Conservation (phyloP, 2,329 filamentous ascomycete species). For the Aspergillus unguis region DNA sequence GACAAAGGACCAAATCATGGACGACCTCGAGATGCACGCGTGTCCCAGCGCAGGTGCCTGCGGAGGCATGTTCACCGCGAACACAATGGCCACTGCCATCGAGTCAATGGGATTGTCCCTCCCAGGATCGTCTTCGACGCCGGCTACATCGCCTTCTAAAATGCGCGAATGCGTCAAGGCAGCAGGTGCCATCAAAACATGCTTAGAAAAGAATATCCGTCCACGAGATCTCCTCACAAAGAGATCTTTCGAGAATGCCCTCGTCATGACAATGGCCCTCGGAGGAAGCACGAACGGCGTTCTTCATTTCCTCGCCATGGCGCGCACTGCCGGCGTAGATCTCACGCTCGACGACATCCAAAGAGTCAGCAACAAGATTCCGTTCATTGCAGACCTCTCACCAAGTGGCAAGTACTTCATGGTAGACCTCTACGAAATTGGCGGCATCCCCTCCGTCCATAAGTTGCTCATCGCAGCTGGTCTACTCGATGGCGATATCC, state of each 20-base stretch:
- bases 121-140: constrained; percentile 79
- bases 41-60: constrained; percentile 78
- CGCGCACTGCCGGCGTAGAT: constrained; percentile 73
- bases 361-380: constrained; percentile 74
- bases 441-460: constrained; percentile 79
- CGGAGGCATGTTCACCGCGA: constrained; percentile 91
- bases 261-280: constrained; percentile 88
- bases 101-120: constrained; percentile 83
- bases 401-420: constrained; percentile 82
- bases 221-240: constrained; percentile 78
- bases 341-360: constrained; percentile 80
- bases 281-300: constrained; percentile 88
- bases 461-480: constrained; percentile 76
- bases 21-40: constrained; percentile 75
- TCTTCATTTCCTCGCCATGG: constrained; percentile 87
- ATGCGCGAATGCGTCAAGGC: constrained; percentile 80
- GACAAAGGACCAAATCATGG: constrained; percentile 72
- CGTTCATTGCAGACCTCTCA: constrained; percentile 80
- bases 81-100: constrained; percentile 88
- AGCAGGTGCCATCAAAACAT: constrained; percentile 71
- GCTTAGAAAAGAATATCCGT: constrained; percentile 78
- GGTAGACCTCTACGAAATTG: constrained; percentile 81
- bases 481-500: constrained; percentile 72
- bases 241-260: constrained; percentile 78
- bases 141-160: constrained; percentile 77